Percentiles rank a stretch among this genome's conserved stretches.
These are phyloP conservation scores for Rhodotorula mucilaginosa DNA, from an alignment of 1,284 basidiomycete species.

Conservation along the genomic window DNA sequence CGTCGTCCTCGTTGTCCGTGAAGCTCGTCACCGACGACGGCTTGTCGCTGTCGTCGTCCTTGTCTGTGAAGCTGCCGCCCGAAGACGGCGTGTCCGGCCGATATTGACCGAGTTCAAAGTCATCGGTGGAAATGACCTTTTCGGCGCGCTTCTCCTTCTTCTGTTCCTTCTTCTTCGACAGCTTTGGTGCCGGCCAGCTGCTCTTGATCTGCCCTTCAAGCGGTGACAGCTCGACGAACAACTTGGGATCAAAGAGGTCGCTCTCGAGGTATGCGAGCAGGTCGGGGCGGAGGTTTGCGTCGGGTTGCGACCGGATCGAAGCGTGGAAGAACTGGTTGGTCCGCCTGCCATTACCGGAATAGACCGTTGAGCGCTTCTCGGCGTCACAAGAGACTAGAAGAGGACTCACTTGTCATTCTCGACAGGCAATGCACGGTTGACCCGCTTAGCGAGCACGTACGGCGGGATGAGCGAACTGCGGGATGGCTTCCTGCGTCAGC, in stretches of 20 bases:
- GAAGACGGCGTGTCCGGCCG: too few relatives aligned
- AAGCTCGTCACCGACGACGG: conserved; percentile 2
- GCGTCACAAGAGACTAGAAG: background rate
- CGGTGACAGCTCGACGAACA: conserved; percentile 1
- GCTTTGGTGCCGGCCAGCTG: background rate
- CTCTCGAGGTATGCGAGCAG: background rate
- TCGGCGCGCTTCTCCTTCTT: background rate
- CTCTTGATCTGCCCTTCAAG: conserved; percentile 1
- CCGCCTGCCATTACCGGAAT: background rate
- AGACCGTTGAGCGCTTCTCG: too few relatives aligned
- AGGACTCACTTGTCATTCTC: background rate
- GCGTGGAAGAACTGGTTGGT: conserved; percentile 13
- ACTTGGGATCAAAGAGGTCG: background rate
- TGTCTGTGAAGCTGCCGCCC: background rate
- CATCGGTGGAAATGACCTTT: background rate
- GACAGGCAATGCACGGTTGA: conserved; percentile 2
- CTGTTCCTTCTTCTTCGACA: background rate
- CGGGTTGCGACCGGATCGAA: conserved; percentile 6
- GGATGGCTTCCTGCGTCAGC: background rate
- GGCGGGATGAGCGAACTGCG: conserved; percentile 5
- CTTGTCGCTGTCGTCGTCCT: background rate
- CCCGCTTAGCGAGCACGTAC: background rate
- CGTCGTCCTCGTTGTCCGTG: conserved; percentile 12
- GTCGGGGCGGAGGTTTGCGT: conserved; percentile 9
- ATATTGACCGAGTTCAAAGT: too few relatives aligned